These are phyloP conservation scores for Exophiala alcalophila DNA, from an alignment of 2,329 filamentous ascomycete genomes.

Conservation along the genomic window DNA sequence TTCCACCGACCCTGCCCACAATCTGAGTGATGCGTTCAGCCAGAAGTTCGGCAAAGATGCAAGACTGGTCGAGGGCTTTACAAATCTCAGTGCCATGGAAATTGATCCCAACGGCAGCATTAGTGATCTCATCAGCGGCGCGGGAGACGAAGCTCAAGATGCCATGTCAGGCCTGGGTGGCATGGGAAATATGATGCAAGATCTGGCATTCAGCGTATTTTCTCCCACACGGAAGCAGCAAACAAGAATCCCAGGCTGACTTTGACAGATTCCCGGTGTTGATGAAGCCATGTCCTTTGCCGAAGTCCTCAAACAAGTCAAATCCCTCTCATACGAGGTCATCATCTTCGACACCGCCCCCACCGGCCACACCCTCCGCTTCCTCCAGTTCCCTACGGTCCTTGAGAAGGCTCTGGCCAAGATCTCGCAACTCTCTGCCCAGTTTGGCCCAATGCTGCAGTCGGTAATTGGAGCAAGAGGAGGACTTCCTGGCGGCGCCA, in stretches of 20 bases:
- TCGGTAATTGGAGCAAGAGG: slow-evolving; percentile 78
- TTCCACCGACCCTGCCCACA: slow-evolving; percentile 97
- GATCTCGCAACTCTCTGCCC: slow-evolving; percentile 85
- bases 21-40: slow-evolving; percentile 93
- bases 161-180: slow-evolving; percentile 65
- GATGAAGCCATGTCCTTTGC: slow-evolving; percentile 99
- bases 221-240: too few species aligned
- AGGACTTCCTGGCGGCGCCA: slow-evolving; percentile 85
- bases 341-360: slow-evolving; percentile 99
- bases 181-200: slow-evolving; percentile 97
- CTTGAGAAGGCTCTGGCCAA: slow-evolving; percentile 99
- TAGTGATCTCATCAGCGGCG: slow-evolving; percentile 83
- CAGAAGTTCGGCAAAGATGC: slow-evolving; percentile 99
- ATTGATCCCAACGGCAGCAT: slow-evolving; percentile 98
- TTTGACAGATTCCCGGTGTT: slow-evolving; percentile 84
- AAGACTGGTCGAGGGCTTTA: slow-evolving; percentile 83
- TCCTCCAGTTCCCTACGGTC: slow-evolving; percentile 96
- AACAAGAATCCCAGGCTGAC: too few species aligned
- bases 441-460: slow-evolving; percentile 95
- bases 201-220: slow-evolving; percentile 83
- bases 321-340: slow-evolving; percentile 96
- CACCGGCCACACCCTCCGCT: slow-evolving; percentile 95
- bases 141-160: slow-evolving; percentile 68
- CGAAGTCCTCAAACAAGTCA: slow-evolving; percentile 98
- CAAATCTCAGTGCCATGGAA: slow-evolving; percentile 96